Percentiles rank a stretch among this genome's conserved stretches.
phyloP scores from a whole-genome alignment of 352 stramenopile genomes.

The Phytopythium delawarense region DNA sequence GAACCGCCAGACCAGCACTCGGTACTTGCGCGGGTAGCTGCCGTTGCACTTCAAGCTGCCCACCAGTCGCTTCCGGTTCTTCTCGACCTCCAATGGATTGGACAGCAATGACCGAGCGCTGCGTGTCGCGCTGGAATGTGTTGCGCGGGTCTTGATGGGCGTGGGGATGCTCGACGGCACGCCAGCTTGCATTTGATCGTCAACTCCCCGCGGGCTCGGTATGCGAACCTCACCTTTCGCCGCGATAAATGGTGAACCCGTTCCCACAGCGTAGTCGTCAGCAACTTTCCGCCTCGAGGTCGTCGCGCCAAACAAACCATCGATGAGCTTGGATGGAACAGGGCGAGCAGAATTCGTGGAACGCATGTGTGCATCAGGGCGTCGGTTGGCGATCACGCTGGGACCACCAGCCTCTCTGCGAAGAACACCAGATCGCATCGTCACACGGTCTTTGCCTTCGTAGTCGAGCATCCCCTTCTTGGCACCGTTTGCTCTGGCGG shows the following conservation, averaged over 20 bases:
- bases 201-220: not conserved
- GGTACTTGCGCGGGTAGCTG: slow-evolving; percentile 78
- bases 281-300: slow-evolving; percentile 11
- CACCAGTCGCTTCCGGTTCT: slow-evolving; percentile 63
- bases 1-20: slow-evolving; percentile 81
- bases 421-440: slow-evolving; percentile 34
- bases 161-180: not conserved
- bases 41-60: slow-evolving; percentile 66
- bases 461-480: slow-evolving; percentile 36
- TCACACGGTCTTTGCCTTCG: slow-evolving; percentile 33
- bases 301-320: slow-evolving; percentile 60
- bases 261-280: not conserved
- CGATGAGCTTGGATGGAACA: slow-evolving; percentile 65
- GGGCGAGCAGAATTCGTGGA: slow-evolving; percentile 11
- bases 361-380: not conserved
- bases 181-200: not conserved
- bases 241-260: not conserved
- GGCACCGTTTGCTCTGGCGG: slow-evolving; percentile 22
- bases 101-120: not conserved
- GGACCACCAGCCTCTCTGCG: slow-evolving; percentile 6
- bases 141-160: not conserved
- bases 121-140: not conserved
- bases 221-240: not conserved
- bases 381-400: not conserved
- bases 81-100: slow-evolving; percentile 28